Evolutionary conservation across 2,329 filamentous ascomycete genomes (phyloP).

Genomic region (Fusarium albosuccineum): DNA sequence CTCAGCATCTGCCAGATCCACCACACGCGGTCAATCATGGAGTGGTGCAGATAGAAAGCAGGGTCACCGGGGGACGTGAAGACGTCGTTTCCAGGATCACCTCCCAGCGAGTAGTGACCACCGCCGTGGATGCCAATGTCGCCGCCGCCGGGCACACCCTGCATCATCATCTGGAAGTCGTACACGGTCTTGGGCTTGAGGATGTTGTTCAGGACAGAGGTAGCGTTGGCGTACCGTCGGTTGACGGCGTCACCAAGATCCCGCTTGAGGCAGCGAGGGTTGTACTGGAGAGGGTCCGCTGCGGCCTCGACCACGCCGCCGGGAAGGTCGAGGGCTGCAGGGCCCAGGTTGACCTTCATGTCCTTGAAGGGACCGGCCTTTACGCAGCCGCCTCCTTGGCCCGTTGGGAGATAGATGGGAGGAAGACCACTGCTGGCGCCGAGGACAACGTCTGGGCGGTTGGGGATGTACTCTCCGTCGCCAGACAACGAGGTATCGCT

Average conservation of each 20-base stretch:
- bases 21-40: conserved; percentile 47
- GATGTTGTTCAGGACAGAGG: conserved; percentile 54
- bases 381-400: conserved; percentile 69
- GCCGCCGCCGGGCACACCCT: conserved; percentile 49
- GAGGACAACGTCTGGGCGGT: conserved; percentile 41
- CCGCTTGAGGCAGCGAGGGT: conserved; percentile 59
- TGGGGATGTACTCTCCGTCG: conserved; percentile 54
- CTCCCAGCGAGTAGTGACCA: conserved; percentile 56
- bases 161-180: conserved; percentile 61
- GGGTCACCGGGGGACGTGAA: conserved; percentile 56
- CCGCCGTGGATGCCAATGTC: conserved; percentile 53
- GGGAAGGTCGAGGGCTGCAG: conserved; percentile 49
- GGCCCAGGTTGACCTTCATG: conserved; percentile 57
- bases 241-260: conserved; percentile 50
- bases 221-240: conserved; percentile 41
- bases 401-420: conserved; percentile 56
- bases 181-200: conserved; percentile 51
- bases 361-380: conserved; percentile 62
- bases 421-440: conserved; percentile 46
- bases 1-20: conserved; percentile 50
- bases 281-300: conserved; percentile 51
- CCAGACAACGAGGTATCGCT: conserved; percentile 59
- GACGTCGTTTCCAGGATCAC: conserved; percentile 58
- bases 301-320: conserved; percentile 40
- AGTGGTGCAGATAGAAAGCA: conserved; percentile 52